phyloP scores from a whole-genome alignment of 495 filamentous ascomycete genomes.

The Podospora didyma region DNA sequence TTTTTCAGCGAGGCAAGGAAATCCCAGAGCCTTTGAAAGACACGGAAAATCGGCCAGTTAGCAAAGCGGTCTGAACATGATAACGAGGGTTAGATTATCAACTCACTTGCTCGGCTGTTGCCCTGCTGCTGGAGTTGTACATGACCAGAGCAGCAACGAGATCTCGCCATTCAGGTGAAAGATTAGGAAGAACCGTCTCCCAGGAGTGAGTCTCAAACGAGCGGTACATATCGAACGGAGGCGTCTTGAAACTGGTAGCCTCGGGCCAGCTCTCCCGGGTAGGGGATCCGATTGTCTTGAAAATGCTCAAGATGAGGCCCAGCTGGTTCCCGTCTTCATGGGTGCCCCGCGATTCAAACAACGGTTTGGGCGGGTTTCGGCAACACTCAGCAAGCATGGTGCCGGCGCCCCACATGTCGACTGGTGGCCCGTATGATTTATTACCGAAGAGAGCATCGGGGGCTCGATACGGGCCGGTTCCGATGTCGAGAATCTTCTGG shows the following conservation, averaged over 20 bases:
- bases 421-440: constrained; percentile 57
- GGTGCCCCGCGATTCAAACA: constrained; percentile 68
- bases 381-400: constrained; percentile 72
- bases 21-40: constrained; percentile 3
- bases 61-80: neutral
- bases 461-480: constrained; percentile 84
- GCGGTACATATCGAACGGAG: constrained; percentile 52
- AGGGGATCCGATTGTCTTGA: constrained; percentile 83
- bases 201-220: constrained; percentile 32
- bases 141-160: constrained; percentile 13
- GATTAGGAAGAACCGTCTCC: constrained; percentile 16
- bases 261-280: constrained; percentile 72
- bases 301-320: constrained; percentile 84
- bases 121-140: constrained; percentile 15
- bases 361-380: constrained; percentile 43
- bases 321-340: constrained; percentile 90
- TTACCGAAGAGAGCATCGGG: constrained; percentile 91
- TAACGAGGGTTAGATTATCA: neutral
- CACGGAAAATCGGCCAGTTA: neutral
- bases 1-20: neutral
- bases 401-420: constrained; percentile 92
- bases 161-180: constrained; percentile 12
- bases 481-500: constrained; percentile 85
- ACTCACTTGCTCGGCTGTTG: constrained; percentile 17
- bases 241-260: constrained; percentile 41